A percentile compares a stretch with the other conserved stretches of the same genome.
Evolutionary conservation across 2,329 filamentous ascomycete genomes (phyloP).

Genomic region (Cucurbitaria berberidis): DNA sequence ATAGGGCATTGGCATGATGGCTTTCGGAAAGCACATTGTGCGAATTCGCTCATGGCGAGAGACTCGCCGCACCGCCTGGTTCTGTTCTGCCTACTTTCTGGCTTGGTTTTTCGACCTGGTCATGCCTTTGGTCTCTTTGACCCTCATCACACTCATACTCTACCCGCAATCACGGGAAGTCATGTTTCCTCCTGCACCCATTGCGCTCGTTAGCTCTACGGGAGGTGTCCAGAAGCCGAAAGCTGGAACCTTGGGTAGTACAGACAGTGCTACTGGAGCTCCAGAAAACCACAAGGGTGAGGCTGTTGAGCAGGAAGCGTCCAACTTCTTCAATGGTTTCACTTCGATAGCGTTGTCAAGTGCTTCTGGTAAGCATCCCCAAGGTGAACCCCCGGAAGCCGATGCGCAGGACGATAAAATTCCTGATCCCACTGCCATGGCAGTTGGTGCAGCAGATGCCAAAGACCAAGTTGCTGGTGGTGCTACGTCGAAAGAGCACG

Average conservation of each 20-base stretch:
- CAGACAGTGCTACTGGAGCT: slow-evolving; percentile 79
- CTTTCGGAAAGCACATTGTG: slow-evolving; percentile 74
- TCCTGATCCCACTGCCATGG: slow-evolving; percentile 66
- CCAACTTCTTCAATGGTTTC: slow-evolving; percentile 78
- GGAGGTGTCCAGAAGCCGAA: slow-evolving; percentile 80
- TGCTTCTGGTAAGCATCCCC: slow-evolving; percentile 77
- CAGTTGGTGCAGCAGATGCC: slow-evolving; percentile 61
- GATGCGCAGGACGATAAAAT: slow-evolving; percentile 57
- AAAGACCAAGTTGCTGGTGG: slow-evolving; percentile 60
- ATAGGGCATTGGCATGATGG: slow-evolving; percentile 66
- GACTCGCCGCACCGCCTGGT: slow-evolving; percentile 68
- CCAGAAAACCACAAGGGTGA: slow-evolving; percentile 84
- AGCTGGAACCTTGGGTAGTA: slow-evolving; percentile 75
- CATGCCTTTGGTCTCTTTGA: slow-evolving; percentile 64
- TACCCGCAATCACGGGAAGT: slow-evolving; percentile 66
- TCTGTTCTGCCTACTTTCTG: slow-evolving; percentile 65
- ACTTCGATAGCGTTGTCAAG: slow-evolving; percentile 74
- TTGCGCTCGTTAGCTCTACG: slow-evolving; percentile 72
- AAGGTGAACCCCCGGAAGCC: slow-evolving; percentile 62
- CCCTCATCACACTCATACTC: slow-evolving; percentile 69
- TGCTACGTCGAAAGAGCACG: slow-evolving; percentile 60
- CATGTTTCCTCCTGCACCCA: slow-evolving; percentile 78
- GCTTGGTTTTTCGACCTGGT: slow-evolving; percentile 79
- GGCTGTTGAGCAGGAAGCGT: slow-evolving; percentile 81
- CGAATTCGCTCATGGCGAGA: slow-evolving; percentile 83